Conservation (phyloP, 2,329 filamentous ascomycete species). For the Paradendryphiella salina region DNA sequence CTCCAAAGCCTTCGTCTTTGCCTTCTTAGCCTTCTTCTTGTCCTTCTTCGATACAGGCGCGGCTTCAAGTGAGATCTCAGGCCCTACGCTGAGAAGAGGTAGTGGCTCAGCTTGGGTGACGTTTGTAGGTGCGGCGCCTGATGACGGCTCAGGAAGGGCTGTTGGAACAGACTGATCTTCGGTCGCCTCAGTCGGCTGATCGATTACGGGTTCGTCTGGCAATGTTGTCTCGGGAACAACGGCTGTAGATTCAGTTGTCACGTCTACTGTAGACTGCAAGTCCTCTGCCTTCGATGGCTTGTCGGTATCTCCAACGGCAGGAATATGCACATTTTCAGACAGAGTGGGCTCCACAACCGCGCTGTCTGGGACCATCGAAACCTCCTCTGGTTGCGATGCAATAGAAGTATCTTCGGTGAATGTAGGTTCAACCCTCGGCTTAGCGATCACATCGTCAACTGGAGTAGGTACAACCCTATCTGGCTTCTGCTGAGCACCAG, state of each 20-base stretch:
- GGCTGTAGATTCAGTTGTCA: slow-evolving; percentile 6
- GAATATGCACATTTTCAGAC: neutral
- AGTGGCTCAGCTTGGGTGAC: slow-evolving; percentile 1
- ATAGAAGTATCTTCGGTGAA: neutral
- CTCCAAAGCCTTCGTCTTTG: slow-evolving; percentile 26
- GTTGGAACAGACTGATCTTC: neutral
- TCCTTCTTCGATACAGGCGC: slow-evolving; percentile 28
- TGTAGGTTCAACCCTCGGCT: neutral
- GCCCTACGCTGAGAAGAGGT: neutral
- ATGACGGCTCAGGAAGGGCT: neutral
- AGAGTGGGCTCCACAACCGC: neutral
- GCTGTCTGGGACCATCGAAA: neutral
- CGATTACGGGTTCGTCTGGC: slow-evolving; percentile 3
- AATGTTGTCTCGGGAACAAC: slow-evolving; percentile 7
- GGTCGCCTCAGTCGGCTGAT: neutral
- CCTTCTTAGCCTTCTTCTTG: slow-evolving; percentile 39
- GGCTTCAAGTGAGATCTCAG: slow-evolving; percentile 1
- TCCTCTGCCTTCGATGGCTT: neutral
- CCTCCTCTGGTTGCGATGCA: neutral
- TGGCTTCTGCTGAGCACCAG: slow-evolving; percentile 5
- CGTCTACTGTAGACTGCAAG: neutral
- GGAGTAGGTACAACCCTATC: neutral
- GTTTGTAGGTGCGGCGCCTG: neutral
- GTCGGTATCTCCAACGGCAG: neutral
- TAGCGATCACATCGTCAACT: neutral